Percentiles rank a stretch among this genome's conserved stretches.
Evolutionary conservation across 2,329 filamentous ascomycete genomes (phyloP).

Genomic region (Xylariaceae sp.): DNA sequence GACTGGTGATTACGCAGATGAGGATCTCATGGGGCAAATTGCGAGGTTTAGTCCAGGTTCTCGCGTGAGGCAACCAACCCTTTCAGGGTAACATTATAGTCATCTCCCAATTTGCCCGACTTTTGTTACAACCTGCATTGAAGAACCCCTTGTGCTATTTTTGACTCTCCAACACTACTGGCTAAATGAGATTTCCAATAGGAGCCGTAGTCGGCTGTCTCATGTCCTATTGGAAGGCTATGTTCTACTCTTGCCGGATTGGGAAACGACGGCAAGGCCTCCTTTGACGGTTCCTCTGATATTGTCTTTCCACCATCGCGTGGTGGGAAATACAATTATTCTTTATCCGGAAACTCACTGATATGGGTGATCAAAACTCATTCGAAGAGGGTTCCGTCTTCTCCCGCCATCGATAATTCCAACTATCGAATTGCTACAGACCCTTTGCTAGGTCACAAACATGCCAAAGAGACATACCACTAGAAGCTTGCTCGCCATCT

Average conservation of each 20-base stretch:
- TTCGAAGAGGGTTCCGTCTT: constrained; percentile 1
- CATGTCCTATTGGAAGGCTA: too few relatives aligned
- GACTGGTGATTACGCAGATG: too few relatives aligned
- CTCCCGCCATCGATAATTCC: constrained; percentile 8
- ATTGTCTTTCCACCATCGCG: constrained; percentile 12
- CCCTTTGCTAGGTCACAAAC: constrained; percentile 11
- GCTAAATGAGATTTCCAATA: too few relatives aligned
- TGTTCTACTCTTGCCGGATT: constrained; percentile 14
- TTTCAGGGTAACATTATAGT: too few relatives aligned
- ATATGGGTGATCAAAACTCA: constrained; percentile 13
- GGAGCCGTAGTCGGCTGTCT: too few relatives aligned
- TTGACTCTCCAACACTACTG: too few relatives aligned
- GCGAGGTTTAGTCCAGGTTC: too few relatives aligned
- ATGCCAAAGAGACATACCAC: constrained; percentile 19
- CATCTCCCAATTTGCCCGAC: too few relatives aligned
- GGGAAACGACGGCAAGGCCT: constrained; percentile 10
- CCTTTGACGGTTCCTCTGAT: constrained; percentile 19
- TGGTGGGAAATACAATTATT: constrained; percentile 16
- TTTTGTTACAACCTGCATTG: too few relatives aligned
- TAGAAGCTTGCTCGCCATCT: constrained; percentile 14
- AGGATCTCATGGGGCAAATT: too few relatives aligned
- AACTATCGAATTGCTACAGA: constrained; percentile 11
- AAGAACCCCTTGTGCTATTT: too few relatives aligned
- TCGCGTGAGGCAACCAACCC: too few relatives aligned
- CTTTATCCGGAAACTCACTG: constrained; percentile 19